Percentiles rank a stretch among this genome's conserved stretches.
Conservation (phyloP, 257 asterid species). For the Mitragyna speciosa region DNA sequence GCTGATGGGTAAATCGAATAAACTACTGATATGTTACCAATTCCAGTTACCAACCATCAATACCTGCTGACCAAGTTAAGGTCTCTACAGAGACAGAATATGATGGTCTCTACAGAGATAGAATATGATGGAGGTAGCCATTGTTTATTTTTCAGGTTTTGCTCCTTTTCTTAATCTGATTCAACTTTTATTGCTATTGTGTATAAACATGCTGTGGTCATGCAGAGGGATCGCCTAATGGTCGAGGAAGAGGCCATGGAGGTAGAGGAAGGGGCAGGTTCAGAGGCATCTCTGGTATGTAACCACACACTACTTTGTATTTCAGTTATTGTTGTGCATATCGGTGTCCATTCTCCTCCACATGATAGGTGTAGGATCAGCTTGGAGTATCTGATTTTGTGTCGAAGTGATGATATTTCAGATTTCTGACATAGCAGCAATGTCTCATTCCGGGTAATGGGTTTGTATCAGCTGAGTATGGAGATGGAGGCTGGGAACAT, state of each 20-base stretch:
- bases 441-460: conserved; percentile 59
- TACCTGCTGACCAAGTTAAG: conserved; percentile 93
- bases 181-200: background rate
- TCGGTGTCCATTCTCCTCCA: background rate
- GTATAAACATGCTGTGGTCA: background rate
- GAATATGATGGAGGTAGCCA: conserved; percentile 79
- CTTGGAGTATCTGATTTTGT: background rate
- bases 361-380: background rate
- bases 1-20: background rate
- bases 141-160: conserved; percentile 9
- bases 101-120: conserved; percentile 55
- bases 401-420: background rate
- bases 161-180: background rate
- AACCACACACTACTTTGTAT: background rate
- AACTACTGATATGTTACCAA: too few species aligned
- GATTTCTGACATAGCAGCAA: conserved; percentile 1
- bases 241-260: conserved; percentile 79
- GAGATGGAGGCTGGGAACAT: conserved; percentile 78
- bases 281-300: conserved; percentile 58
- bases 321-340: background rate
- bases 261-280: conserved; percentile 89
- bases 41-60: conserved; percentile 92
- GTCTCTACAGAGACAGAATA: too few species aligned
- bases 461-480: conserved; percentile 51
- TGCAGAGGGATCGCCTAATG: conserved; percentile 71